These are phyloP conservation scores for Penicillium corylophilum DNA, from an alignment of 2,329 filamentous ascomycete species.

Conservation along the genomic window DNA sequence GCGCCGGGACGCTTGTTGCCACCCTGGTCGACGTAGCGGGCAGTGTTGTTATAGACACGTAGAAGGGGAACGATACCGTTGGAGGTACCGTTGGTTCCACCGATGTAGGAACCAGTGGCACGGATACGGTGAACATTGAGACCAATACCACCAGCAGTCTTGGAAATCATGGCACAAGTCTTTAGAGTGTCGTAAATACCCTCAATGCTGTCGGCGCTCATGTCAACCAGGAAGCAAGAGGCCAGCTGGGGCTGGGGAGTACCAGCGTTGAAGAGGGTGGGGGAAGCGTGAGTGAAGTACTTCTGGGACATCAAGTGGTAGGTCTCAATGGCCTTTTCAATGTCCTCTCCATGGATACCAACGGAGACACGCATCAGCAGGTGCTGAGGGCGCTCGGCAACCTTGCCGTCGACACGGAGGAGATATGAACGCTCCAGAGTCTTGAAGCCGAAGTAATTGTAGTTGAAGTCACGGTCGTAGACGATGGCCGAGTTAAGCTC, in stretches of 20 bases:
- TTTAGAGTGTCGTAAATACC: slow-evolving; percentile 99
- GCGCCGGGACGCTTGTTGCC: slow-evolving; percentile 98
- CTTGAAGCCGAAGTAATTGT: slow-evolving; percentile 99
- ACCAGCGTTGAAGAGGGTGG: slow-evolving; percentile 96
- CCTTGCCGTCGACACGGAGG: slow-evolving; percentile 90
- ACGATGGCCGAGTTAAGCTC: slow-evolving; percentile 99
- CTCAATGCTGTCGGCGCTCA: slow-evolving; percentile 99
- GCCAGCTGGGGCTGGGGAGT: slow-evolving; percentile 93
- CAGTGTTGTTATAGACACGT: slow-evolving; percentile 98
- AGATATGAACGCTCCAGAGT: slow-evolving; percentile 97
- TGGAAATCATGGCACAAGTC: slow-evolving; percentile 99
- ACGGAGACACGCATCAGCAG: slow-evolving; percentile 99
- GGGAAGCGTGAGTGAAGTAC: slow-evolving; percentile 97
- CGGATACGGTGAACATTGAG: slow-evolving; percentile 96
- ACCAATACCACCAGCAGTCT: slow-evolving; percentile 97
- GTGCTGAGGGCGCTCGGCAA: slow-evolving; percentile 95
- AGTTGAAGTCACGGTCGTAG: slow-evolving; percentile 99
- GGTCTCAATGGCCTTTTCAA: slow-evolving; percentile 93
- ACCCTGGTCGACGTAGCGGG: slow-evolving; percentile 96
- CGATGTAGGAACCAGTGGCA: slow-evolving; percentile 96
- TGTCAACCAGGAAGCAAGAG: slow-evolving; percentile 98
- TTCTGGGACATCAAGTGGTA: slow-evolving; percentile 99
- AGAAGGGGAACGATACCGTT: slow-evolving; percentile 98
- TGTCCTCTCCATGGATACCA: slow-evolving; percentile 91
- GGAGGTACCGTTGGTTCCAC: slow-evolving; percentile 95